Base-by-base conservation (phyloP, 345 rosid genomes). In the Acer negundo region DNA sequence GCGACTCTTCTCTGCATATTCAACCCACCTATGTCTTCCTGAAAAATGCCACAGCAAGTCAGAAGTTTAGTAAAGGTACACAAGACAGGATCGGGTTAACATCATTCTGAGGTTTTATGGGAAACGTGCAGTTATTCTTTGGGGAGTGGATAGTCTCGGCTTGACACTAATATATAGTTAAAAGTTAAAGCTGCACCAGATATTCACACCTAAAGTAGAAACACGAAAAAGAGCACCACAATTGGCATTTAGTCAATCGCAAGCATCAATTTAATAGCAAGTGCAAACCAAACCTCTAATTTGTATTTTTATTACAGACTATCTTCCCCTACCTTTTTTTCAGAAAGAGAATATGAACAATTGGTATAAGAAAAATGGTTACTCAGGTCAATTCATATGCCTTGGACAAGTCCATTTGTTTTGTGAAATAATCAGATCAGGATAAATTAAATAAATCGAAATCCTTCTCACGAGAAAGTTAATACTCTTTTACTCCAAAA, bases 1-100 rank as follows among this genome's bases (percentile, higher is more conserved):
- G 47, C 97, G 95, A 74, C 80, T 80, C 83, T 92, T 94, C 53
- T 88, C 86, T 7, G 97, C 97, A 66, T 94, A 94, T 80, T 92
- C 99, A 63, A 96, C 97, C 99, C 98, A 94, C 73, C 97, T 87
- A 76, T 94, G 97, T 78, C 99, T 88, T 79, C 98, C 99, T 94
- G 75, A 72, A 81, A 62, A 77, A 59, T 40, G 47, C 22, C 71
- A 22, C 13, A 56, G 63, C 51, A 62, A 62, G 49, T 51, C 61
- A 73, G 20, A 61, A 67, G 19, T 61, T 47, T 67, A 26, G 47
- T 59, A 31, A 9, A 12, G 53, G 46, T 62, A 61, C 20, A 76
- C 69, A 70, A 20, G 23, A 1, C 24, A n/a, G 5, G 10, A 59
- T 59, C 22, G 3, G 26, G 63, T 59, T 59, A 68, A 40, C 53